A percentile compares a stretch with the other conserved stretches of the same genome.
phyloP scores from a whole-genome alignment of 2,329 filamentous ascomycete species.

The Helicocarpus griseus region DNA sequence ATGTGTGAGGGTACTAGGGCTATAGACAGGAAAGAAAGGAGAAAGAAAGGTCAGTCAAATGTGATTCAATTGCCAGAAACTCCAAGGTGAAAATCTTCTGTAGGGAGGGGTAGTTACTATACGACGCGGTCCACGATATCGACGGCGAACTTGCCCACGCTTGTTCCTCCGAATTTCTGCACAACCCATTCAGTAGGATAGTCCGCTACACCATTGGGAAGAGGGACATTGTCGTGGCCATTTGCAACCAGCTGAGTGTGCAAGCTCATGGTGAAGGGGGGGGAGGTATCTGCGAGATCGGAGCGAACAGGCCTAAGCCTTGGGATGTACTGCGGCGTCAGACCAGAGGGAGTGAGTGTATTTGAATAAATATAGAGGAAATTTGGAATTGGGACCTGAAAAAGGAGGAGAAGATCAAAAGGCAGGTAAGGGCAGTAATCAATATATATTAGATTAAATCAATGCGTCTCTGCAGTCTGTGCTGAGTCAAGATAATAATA shows the following conservation, averaged over 20 bases:
- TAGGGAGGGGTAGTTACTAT: slow-evolving; percentile 32
- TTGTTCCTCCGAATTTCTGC: slow-evolving; percentile 93
- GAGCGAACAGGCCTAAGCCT: slow-evolving; percentile 2
- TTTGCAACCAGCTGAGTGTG: slow-evolving; percentile 7
- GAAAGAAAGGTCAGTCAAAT: slow-evolving; percentile 1
- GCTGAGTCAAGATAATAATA: not conserved
- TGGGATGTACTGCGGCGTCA: not conserved
- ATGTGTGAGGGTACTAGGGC: slow-evolving; percentile 54
- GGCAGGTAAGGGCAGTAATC: not conserved
- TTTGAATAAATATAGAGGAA: not conserved
- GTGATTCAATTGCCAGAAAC: not conserved
- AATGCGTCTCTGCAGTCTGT: no score
- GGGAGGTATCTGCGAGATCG: not conserved
- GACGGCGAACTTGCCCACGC: slow-evolving; percentile 83
- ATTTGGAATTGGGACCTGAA: not conserved
- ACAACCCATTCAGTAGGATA: slow-evolving; percentile 57
- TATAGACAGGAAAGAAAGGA: slow-evolving; percentile 22
- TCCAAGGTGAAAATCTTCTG: not conserved
- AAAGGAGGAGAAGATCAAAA: not conserved
- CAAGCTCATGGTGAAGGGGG: slow-evolving; percentile 9
- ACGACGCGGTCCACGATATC: slow-evolving; percentile 67
- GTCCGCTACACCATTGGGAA: slow-evolving; percentile 15
- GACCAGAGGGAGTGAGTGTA: not conserved
- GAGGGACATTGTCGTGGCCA: slow-evolving; percentile 12
- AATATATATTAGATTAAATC: no score